Conservation (phyloP, 257 asterid genomes). For the Solanum medicagineum region DNA sequence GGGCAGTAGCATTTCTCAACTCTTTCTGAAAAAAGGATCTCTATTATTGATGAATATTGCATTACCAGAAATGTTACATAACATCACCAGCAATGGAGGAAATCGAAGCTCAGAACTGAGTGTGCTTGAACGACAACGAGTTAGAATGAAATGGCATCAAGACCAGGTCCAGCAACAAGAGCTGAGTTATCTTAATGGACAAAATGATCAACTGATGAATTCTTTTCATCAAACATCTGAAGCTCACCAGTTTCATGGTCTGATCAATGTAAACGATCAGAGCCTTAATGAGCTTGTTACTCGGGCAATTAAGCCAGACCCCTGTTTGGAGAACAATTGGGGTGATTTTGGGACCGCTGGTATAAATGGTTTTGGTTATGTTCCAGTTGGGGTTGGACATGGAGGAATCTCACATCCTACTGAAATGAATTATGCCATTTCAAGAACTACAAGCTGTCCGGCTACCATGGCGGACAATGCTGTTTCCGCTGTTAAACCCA, state of each 20-base stretch:
- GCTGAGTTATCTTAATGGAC: slow-evolving; percentile 11
- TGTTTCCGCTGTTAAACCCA: slow-evolving; percentile 1
- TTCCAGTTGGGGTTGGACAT: background rate
- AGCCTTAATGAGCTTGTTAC: slow-evolving; percentile 23
- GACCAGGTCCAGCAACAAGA: slow-evolving; percentile 17
- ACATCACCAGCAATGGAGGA: background rate
- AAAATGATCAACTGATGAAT: slow-evolving; percentile 6
- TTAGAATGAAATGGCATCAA: slow-evolving; percentile 34
- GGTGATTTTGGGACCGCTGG: slow-evolving; percentile 8
- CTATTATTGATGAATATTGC: slow-evolving; percentile 18
- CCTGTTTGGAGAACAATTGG: slow-evolving; percentile 18
- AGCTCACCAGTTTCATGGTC: slow-evolving; percentile 10
- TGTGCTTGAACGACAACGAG: slow-evolving; percentile 40
- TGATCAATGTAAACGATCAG: slow-evolving; percentile 19
- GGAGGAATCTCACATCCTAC: slow-evolving; percentile 14
- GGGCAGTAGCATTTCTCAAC: background rate
- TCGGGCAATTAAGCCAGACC: slow-evolving; percentile 44
- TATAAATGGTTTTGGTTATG: background rate
- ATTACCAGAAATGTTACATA: slow-evolving; percentile 34
- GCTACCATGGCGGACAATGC: slow-evolving; percentile 21
- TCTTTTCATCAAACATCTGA: background rate
- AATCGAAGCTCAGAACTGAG: slow-evolving; percentile 13
- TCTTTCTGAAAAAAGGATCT: background rate
- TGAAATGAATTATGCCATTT: slow-evolving; percentile 23
- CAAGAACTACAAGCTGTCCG: slow-evolving; percentile 54